Evolutionary conservation across 148 eudicot genomes (phyloP).

Genomic region (Amaranthus cruentus): DNA sequence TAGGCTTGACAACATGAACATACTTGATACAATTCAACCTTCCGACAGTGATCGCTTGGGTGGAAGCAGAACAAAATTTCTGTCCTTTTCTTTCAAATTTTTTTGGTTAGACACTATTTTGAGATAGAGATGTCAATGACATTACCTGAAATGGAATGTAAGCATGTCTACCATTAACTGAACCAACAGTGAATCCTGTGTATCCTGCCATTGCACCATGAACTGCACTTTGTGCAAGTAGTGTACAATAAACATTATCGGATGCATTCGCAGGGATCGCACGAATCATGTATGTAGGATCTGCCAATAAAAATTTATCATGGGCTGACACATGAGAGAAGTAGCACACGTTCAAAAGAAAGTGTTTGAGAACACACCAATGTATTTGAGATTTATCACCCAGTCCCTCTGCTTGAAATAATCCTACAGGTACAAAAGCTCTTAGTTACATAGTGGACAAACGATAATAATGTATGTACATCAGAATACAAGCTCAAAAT

Average conservation of each 20-base stretch:
- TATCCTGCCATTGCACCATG: constrained; percentile 53
- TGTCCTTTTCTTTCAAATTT: too few species aligned
- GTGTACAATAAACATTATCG: constrained; percentile 41
- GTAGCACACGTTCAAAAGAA: neutral
- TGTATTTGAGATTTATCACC: constrained; percentile 41
- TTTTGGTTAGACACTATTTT: neutral
- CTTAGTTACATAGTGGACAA: neutral
- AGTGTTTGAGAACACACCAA: constrained; percentile 31
- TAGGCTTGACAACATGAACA: neutral
- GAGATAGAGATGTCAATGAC: neutral
- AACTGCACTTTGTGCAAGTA: constrained; percentile 41
- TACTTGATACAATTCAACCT: neutral
- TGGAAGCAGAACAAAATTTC: too few species aligned
- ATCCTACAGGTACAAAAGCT: constrained; percentile 29
- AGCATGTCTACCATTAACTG: constrained; percentile 39
- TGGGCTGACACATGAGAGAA: neutral
- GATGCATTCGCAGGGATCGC: constrained; percentile 42
- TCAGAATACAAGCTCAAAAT: neutral
- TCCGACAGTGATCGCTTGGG: too few species aligned
- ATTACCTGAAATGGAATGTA: constrained; percentile 37
- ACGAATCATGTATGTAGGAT: constrained; percentile 42
- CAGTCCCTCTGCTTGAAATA: constrained; percentile 36
- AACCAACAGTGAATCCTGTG: constrained; percentile 43
- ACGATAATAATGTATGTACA: neutral
- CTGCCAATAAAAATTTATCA: constrained; percentile 11